Evolutionary conservation across 768 basidiomycete genomes (phyloP).

Genomic region (Pholiota conissans): DNA sequence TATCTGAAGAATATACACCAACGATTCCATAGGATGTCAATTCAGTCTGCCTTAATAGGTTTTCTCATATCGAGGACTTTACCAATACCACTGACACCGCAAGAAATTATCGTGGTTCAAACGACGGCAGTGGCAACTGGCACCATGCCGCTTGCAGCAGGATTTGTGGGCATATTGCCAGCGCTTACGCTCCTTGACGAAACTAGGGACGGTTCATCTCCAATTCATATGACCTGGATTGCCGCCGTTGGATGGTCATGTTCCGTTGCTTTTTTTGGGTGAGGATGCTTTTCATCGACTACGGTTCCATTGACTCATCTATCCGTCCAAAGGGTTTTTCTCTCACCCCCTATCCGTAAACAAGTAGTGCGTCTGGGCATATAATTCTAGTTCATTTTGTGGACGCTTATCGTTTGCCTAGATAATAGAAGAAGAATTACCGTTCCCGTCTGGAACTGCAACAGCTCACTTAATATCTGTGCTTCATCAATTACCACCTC

Average conservation of each 20-base stretch:
- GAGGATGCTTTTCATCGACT: conserved; percentile 1
- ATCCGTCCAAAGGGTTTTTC: conserved; percentile 66
- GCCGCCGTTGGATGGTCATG: conserved; percentile 84
- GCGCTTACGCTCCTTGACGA: conserved; percentile 80
- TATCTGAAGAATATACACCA: not conserved
- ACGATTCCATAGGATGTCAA: conserved; percentile 72
- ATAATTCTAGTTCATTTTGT: not conserved
- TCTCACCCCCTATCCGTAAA: conserved; percentile 91
- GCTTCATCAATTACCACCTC: conserved; percentile 74
- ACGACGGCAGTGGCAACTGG: conserved; percentile 97
- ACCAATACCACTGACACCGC: conserved; percentile 75
- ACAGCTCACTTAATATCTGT: conserved; percentile 95
- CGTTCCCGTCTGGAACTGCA: conserved; percentile 94
- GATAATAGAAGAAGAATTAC: conserved; percentile 93
- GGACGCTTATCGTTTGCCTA: conserved; percentile 26
- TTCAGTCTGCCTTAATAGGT: conserved; percentile 92
- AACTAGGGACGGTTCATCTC: conserved; percentile 72
- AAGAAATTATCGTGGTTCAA: conserved; percentile 92
- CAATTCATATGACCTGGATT: conserved; percentile 74
- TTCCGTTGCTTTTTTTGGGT: conserved; percentile 94
- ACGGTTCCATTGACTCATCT: conserved; percentile 4
- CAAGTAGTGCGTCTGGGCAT: conserved; percentile 70
- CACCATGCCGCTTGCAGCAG: conserved; percentile 81
- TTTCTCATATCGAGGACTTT: conserved; percentile 81
- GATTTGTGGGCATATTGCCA: conserved; percentile 91